Evolutionary conservation across 1,284 basidiomycete genomes (phyloP), one percentile per base, ranked within the genome.

Genomic region (Trichosporon sp.): DNA sequence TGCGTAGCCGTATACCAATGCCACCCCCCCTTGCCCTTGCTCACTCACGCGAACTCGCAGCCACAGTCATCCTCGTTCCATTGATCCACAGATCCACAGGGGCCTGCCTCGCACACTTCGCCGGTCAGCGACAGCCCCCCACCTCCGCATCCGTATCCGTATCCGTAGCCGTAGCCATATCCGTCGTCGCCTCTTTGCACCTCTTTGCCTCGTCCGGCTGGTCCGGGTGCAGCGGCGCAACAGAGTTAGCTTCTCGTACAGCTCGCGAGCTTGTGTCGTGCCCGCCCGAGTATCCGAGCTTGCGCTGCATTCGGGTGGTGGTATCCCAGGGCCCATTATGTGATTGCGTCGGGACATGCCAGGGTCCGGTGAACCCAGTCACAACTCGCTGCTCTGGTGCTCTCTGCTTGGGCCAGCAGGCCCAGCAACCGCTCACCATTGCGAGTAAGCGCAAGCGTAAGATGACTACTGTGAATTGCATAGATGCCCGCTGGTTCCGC

Each of bases 301-400:
- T 54, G 51, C 19, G n/a, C 4, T 16, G 51, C 11, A 26, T 54
- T 26, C 21, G 51, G 51, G 51, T 54, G 51, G 21, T 54, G 51
- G 51, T 54, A 54, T 54, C 51, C 51, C 51, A 54, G 51, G 51
- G 51, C 51, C 51, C 51, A 21, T 54, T 54, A 54, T 54, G 51
- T 54, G 51, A 54, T 54, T 48, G 8, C 8, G 19, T 54, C 51
- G 51, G 51, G 51, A 54, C 51, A 8, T 54, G 51, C 51, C 51
- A 54, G 51, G 51, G 51, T 54, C 51, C 51, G 7, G 51, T 26
- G 19, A 54, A 54, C 51, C 51, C 51, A 54, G 19, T 54, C 51
- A 54, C 19, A n/a, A 1, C 5, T 26, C 26, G 26, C 26, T 26
- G 26, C 43, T 46, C 16, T 8, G 14, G 26, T 26, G 26, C 26